A percentile compares a stretch with the other conserved stretches of the same genome.
Evolutionary conservation across 768 basidiomycete genomes (phyloP).

Genomic region (Saitozyma podzolica): DNA sequence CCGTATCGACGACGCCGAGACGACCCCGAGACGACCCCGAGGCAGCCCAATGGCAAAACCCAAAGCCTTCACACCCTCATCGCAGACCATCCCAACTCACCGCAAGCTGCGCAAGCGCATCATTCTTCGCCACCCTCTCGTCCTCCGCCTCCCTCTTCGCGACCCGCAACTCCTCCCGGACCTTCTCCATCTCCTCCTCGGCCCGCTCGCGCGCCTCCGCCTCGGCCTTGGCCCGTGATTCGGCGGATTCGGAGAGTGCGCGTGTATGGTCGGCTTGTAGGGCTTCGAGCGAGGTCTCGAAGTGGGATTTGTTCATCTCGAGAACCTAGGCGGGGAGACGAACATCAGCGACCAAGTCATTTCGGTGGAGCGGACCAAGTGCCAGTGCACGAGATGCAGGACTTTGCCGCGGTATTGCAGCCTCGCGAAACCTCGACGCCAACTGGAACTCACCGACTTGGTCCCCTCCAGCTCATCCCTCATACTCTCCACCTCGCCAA

Average conservation of each 20-base stretch:
- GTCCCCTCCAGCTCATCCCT: constrained; percentile 30
- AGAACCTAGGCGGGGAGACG: constrained; percentile 17
- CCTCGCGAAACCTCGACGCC: too few species aligned
- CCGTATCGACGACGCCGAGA: too few species aligned
- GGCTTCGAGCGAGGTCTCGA: constrained; percentile 23
- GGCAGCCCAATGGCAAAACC: too few species aligned
- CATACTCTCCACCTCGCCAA: constrained; percentile 20
- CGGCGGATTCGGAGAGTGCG: constrained; percentile 7
- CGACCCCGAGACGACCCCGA: too few species aligned
- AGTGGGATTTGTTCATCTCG: constrained; percentile 42
- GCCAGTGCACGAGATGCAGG: background rate
- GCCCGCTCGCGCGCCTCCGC: constrained; percentile 3
- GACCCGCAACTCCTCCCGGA: constrained; percentile 13
- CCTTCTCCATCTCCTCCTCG: constrained; percentile 12
- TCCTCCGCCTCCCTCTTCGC: constrained; percentile 21
- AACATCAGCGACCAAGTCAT: background rate
- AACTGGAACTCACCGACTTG: constrained; percentile 21
- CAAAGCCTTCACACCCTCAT: too few species aligned
- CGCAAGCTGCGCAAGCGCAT: constrained; percentile 18
- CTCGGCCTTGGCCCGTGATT: constrained; percentile 3
- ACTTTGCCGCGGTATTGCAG: background rate
- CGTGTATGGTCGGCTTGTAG: constrained; percentile 18
- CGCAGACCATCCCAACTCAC: background rate
- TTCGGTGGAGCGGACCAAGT: background rate
- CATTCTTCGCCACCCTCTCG: constrained; percentile 22